Evolutionary conservation across 2,329 filamentous ascomycete genomes (phyloP), one percentile per base, ranked within the genome.

Genomic region (Cryphonectria parasitica): DNA sequence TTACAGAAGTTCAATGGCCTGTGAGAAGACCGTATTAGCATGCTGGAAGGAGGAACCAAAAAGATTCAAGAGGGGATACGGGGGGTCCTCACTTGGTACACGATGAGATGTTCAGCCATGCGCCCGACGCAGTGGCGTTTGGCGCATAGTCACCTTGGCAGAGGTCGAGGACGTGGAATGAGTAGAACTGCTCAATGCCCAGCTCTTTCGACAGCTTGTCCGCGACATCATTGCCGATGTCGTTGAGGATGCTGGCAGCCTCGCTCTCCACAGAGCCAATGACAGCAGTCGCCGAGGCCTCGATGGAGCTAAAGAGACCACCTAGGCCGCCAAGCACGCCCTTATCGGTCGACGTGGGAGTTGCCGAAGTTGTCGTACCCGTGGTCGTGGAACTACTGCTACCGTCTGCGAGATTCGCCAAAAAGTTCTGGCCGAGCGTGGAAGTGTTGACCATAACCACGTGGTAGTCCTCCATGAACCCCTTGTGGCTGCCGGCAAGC

Each of bases 381-480:
- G 36, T 77, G 71, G 56, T 72, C 75, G 36, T 75, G 74, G 62
- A 77, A 72, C 68, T 49, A 28, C 64, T 56, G 22, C 70, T 62
- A 22, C 45, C 58, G 28, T 31, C 45, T 43, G 66, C 58, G 54
- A 64, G 45, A 64, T 54, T 75, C 10, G 77, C 75, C 49, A 83
- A 73, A 54, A 82, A 78, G 64, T 82, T 78, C 49, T 81, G 78
- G 31, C 81, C 82, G 54, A 84, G 80, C 17, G 76, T 75, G 28
- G 82, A 82, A 64, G 81, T 81, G 76, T 84, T 83, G 73, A 83
- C 77, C 80, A 79, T 77, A 25, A 83, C 76, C 45, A 83, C 77
- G 52, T 82, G 79, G 71, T 79, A 82, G 25, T 80, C 78, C 54
- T 82, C 80, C 72, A 83, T 72, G 41, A 79, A 78, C 34, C 78